Evolutionary conservation across 2,329 filamentous ascomycete species (phyloP).

Genomic region (Trichophyton simii): DNA sequence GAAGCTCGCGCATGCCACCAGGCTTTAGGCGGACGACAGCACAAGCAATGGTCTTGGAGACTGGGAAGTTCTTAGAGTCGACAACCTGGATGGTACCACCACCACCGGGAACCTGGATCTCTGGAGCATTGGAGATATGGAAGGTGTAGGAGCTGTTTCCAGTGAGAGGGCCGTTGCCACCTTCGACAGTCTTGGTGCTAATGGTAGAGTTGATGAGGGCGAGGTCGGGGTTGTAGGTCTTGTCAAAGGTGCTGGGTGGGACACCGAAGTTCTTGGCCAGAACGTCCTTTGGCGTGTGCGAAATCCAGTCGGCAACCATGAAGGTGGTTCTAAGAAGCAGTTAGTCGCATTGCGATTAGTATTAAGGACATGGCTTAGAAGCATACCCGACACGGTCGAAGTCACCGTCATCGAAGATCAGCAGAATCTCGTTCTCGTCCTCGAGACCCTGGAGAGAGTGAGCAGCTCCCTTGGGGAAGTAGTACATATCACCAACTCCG

Average conservation of each 20-base stretch:
- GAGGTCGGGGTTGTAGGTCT: slow-evolving; percentile 45
- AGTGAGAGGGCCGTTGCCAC: slow-evolving; percentile 37
- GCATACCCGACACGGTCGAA: slow-evolving; percentile 50
- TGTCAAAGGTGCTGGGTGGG: slow-evolving; percentile 46
- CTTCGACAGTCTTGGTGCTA: slow-evolving; percentile 37
- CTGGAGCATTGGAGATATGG: slow-evolving; percentile 43
- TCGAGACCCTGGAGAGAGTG: slow-evolving; percentile 52
- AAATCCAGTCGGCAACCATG: slow-evolving; percentile 58
- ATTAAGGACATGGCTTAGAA: background rate
- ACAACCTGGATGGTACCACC: slow-evolving; percentile 53
- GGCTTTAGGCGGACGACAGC: slow-evolving; percentile 53
- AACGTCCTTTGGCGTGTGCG: slow-evolving; percentile 51
- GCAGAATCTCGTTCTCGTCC: slow-evolving; percentile 54
- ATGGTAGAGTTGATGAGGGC: slow-evolving; percentile 50
- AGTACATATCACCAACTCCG: slow-evolving; percentile 53
- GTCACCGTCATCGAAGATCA: slow-evolving; percentile 54
- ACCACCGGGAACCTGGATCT: slow-evolving; percentile 47
- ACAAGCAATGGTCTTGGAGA: slow-evolving; percentile 52
- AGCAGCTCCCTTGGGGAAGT: slow-evolving; percentile 53
- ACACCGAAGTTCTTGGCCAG: slow-evolving; percentile 59
- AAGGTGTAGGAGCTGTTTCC: slow-evolving; percentile 53
- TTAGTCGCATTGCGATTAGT: background rate
- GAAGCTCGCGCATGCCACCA: slow-evolving; percentile 50
- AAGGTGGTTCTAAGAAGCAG: slow-evolving; percentile 47
- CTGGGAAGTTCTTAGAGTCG: slow-evolving; percentile 55